These are phyloP conservation scores for Xanthoceras sorbifolium DNA, from an alignment of 345 rosid genomes.

Conservation along the genomic window DNA sequence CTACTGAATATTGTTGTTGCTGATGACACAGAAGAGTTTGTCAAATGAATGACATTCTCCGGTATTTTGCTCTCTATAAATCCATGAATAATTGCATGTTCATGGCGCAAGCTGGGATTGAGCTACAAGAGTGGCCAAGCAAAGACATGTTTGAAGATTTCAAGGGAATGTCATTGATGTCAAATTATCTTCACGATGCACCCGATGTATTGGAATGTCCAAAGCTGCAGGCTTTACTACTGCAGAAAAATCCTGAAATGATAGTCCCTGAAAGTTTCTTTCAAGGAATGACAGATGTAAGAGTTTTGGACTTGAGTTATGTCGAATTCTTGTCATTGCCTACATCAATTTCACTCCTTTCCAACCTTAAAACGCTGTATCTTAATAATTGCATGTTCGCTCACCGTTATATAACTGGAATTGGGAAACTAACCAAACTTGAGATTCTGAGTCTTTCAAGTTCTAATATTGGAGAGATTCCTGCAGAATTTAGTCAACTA, in stretches of 20 bases:
- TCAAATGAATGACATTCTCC: slow-evolving; percentile 9
- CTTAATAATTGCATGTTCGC: not conserved
- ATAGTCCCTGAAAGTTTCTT: not conserved
- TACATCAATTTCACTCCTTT: not conserved
- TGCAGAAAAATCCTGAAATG: not conserved
- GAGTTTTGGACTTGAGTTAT: not conserved
- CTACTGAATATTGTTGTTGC: not conserved
- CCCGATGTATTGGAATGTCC: not conserved
- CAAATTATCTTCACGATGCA: not conserved
- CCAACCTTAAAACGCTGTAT: not conserved
- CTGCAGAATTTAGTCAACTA: not conserved
- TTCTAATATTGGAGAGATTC: not conserved
- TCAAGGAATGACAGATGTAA: not conserved
- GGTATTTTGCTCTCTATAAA: not conserved
- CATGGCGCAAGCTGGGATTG: not conserved
- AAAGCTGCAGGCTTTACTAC: not conserved
- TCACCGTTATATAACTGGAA: not conserved
- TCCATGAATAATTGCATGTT: not conserved
- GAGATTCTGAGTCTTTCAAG: not conserved
- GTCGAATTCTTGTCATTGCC: not conserved
- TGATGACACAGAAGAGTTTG: not conserved
- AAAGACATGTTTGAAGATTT: not conserved
- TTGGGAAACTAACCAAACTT: not conserved
- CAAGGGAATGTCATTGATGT: not conserved
- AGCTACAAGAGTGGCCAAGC: not conserved